Conservation (phyloP, 345 rosid species). For the Pistacia atlantica region DNA sequence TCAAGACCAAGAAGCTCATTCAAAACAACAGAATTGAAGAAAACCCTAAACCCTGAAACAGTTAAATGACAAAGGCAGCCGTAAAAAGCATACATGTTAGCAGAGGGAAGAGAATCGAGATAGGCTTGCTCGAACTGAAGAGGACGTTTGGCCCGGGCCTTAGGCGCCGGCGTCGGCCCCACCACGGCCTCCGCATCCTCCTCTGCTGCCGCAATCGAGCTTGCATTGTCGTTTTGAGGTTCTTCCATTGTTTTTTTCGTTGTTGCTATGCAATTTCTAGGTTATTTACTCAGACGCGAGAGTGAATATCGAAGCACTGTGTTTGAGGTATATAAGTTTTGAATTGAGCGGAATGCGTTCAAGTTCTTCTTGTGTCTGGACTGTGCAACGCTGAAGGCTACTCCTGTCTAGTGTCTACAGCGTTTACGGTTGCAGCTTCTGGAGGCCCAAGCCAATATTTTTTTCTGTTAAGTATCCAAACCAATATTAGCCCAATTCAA, state of each 20-base stretch:
- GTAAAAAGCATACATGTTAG: conserved; percentile 58
- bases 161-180: conserved; percentile 85
- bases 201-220: conserved; percentile 23
- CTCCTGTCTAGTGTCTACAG: too few relatives aligned
- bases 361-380: neutral
- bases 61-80: neutral
- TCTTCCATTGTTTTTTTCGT: conserved; percentile 43
- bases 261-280: neutral
- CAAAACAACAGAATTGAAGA: neutral
- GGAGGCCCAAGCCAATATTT: neutral
- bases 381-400: too few relatives aligned
- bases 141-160: conserved; percentile 77
- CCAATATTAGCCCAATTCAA: neutral
- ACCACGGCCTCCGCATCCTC: conserved; percentile 47
- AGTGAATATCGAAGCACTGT: neutral
- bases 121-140: conserved; percentile 94
- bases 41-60: conserved; percentile 16
- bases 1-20: neutral
- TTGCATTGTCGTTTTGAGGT: conserved; percentile 38
- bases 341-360: neutral
- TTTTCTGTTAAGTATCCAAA: neutral
- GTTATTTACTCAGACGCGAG: neutral
- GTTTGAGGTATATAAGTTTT: neutral
- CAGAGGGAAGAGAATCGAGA: conserved; percentile 86
- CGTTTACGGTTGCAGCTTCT: too few relatives aligned